Evolutionary conservation across 495 filamentous ascomycete species (phyloP).

Genomic region (Xylaria grammica): DNA sequence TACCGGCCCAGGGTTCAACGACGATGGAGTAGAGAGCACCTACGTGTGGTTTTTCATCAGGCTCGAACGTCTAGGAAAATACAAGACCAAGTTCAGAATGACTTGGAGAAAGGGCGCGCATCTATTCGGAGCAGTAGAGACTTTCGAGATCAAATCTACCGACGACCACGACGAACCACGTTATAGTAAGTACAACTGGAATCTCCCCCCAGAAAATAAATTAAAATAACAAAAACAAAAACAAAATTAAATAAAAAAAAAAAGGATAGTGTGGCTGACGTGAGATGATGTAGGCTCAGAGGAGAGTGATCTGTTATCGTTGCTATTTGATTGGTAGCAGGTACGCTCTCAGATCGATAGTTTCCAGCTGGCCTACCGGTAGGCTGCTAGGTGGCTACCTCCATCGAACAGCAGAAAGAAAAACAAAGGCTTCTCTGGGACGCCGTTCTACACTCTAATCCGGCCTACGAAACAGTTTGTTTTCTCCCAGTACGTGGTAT

Average conservation of each 20-base stretch:
- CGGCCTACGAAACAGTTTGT: too few species aligned
- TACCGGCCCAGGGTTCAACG: not conserved
- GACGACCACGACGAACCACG: not conserved
- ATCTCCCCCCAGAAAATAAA: too few species aligned
- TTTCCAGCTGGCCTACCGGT: too few species aligned
- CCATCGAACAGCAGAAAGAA: too few species aligned
- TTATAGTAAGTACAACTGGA: not conserved
- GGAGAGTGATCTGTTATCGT: too few species aligned
- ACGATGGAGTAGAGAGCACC: not conserved
- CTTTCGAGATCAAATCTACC: not conserved
- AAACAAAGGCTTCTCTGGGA: too few species aligned
- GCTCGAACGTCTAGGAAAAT: not conserved
- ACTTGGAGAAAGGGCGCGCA: not conserved
- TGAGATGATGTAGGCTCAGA: not conserved
- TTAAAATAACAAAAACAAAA: not conserved
- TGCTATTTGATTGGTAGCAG: too few species aligned
- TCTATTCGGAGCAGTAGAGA: not conserved
- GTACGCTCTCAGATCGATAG: too few species aligned
- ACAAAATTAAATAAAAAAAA: not conserved
- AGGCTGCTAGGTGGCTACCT: too few species aligned
- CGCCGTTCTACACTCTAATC: too few species aligned
- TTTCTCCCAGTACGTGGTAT: too few species aligned
- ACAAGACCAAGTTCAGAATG: conserved; percentile 2
- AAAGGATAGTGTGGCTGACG: not conserved
- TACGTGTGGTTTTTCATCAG: conserved; percentile 1